Conservation (phyloP, 352 stramenopile species). For the Hyaloperonospora brassicae region DNA sequence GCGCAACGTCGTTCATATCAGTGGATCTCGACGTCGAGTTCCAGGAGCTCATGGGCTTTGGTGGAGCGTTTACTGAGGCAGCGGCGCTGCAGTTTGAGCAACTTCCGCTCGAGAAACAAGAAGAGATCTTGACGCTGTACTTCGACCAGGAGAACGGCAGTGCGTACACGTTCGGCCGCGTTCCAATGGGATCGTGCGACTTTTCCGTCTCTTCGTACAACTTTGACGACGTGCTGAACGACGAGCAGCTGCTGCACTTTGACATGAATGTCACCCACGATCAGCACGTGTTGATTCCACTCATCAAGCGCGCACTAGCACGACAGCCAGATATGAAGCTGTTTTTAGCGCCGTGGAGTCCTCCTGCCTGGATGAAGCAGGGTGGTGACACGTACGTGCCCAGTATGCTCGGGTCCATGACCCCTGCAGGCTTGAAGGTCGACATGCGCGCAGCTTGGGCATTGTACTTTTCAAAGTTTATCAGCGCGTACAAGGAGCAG, state of each 20-base stretch:
- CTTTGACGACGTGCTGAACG: constrained; percentile 72
- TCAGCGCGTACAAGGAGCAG: constrained; percentile 82
- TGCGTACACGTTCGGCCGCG: constrained; percentile 82
- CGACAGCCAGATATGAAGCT: constrained; percentile 64
- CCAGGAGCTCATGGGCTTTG: constrained; percentile 85
- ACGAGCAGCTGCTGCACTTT: constrained; percentile 73
- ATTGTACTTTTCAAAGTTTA: constrained; percentile 90
- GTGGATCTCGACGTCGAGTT: constrained; percentile 46
- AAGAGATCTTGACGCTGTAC: constrained; percentile 82
- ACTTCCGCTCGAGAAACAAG: constrained; percentile 64
- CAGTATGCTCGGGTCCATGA: constrained; percentile 51
- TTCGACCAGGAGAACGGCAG: constrained; percentile 76
- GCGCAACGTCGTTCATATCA: constrained; percentile 29
- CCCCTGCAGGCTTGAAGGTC: constrained; percentile 39
- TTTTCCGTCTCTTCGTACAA: constrained; percentile 84
- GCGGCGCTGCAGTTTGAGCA: constrained; percentile 84
- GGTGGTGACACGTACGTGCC: constrained; percentile 28
- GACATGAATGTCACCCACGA: constrained; percentile 69
- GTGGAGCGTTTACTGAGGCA: constrained; percentile 89
- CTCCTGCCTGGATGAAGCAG: constrained; percentile 3
- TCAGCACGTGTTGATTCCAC: constrained; percentile 71
- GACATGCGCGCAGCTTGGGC: constrained; percentile 71
- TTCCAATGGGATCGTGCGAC: constrained; percentile 88
- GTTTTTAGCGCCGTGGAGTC: constrained; percentile 26
- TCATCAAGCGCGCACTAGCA: constrained; percentile 57